Base-by-base conservation (phyloP, 371 early-diverging fungal species). In the Saksenaea vasiformis region DNA sequence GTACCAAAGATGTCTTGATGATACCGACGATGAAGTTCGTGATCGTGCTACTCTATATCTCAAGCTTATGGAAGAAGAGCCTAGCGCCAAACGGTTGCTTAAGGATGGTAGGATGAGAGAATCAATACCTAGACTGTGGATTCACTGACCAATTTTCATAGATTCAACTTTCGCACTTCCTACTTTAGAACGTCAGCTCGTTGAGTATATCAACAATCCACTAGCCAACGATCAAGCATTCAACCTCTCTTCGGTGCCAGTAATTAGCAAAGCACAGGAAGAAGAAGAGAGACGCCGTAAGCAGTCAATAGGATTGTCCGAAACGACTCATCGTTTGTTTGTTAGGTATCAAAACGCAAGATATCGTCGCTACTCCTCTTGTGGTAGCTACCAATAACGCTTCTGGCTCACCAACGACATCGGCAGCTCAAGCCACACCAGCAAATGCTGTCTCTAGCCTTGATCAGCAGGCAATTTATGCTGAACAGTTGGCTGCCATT, bases 1-100 rank as follows among this genome's bases (percentile, higher is more conserved):
- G 8, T 22, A 36, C 36, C 53, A 67, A 47, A 91, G 98, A 64
- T 98, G 98, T 79, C 79, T 95, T 70, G 97, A 98, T 64, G 99
- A 99, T 75, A 88, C 86, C 28, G 98, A 99, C 76, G 98, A 98
- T 74, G 98, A 99, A 75, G 98, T 98, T 24, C 93, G 99, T 62
- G 99, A 99, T 72, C 90, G 98, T 59, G 96, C 98, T 26, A 91
- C 94, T 1, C 82, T 97, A 85, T 94, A 90, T 66, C 76, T 99
- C 63, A 82, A 86, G 15, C 84, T 96, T 34, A 86, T 95, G 68
- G 86, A 88, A 36, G 84, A 86, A 63, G 87, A 87, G 15, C 67
- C 62, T 8, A 57, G 78, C 13, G 83, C 87, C 13, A 80, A 86
- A 62, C 73, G 80, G 54, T 91, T 90, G 51, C 76, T 90, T 53